These are phyloP conservation scores for Rhinocladiella mackenziei DNA, from an alignment of 2,329 filamentous ascomycete genomes.

Conservation along the genomic window DNA sequence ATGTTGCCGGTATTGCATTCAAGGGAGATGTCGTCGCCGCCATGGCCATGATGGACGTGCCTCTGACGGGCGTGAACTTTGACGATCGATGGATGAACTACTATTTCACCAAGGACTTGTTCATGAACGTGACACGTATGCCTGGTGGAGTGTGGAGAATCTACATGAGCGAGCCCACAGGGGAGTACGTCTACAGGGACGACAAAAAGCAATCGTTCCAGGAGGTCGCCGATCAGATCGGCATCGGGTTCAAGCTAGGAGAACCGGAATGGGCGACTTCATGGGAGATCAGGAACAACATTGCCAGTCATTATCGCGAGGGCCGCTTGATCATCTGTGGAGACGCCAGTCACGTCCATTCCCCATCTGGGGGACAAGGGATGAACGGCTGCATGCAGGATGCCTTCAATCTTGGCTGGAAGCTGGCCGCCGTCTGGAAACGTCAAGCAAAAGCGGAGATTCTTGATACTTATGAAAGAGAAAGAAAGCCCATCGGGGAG, in stretches of 20 bases:
- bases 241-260: constrained; percentile 2
- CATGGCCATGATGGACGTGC: constrained; percentile 5
- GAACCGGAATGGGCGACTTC: constrained; percentile 3
- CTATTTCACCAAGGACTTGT: constrained; percentile 3
- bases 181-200: background rate
- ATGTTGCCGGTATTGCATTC: constrained; percentile 1
- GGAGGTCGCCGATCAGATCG: constrained; percentile 1
- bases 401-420: constrained; percentile 55
- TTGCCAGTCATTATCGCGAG: no score
- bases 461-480: constrained; percentile 32
- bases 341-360: constrained; percentile 58
- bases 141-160: constrained; percentile 1
- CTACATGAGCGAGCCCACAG: constrained; percentile 4
- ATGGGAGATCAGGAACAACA: constrained; percentile 3
- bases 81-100: constrained; percentile 6
- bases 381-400: constrained; percentile 59
- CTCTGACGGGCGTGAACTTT: background rate
- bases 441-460: constrained; percentile 32
- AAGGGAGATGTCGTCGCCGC: background rate
- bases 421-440: constrained; percentile 47
- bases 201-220: constrained; percentile 3
- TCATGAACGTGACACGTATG: constrained; percentile 1
- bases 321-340: no score
- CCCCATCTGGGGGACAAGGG: constrained; percentile 54
- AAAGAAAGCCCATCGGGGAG: constrained; percentile 31